Evolutionary conservation across 2,329 filamentous ascomycete genomes (phyloP).

Genomic region (Arthrobotrys megalospora): DNA sequence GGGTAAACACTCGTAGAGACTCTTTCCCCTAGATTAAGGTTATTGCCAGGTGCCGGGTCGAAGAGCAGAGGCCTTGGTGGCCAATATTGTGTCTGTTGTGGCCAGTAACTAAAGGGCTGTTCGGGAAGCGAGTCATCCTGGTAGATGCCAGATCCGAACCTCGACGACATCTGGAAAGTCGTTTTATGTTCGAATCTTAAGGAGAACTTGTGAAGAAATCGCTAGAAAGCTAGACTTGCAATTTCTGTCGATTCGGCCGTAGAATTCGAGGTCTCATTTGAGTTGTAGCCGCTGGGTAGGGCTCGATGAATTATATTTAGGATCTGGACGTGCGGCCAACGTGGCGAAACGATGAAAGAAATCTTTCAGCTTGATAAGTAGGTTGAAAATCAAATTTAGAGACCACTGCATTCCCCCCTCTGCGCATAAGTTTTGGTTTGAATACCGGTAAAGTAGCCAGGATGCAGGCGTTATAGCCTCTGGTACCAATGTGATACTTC

Average conservation of each 20-base stretch:
- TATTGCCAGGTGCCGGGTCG: not conserved
- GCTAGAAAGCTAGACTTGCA: not conserved
- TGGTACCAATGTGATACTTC: not conserved
- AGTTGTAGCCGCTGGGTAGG: too few relatives aligned
- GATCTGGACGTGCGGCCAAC: not conserved
- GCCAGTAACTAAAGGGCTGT: not conserved
- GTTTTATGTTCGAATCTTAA: not conserved
- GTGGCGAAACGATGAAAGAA: not conserved
- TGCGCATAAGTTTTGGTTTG: too few relatives aligned
- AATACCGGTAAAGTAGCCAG: too few relatives aligned
- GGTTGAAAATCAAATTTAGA: not conserved
- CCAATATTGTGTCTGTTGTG: not conserved
- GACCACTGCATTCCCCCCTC: not conserved
- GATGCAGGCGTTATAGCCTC: too few relatives aligned
- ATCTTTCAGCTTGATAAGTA: not conserved
- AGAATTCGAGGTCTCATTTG: too few relatives aligned
- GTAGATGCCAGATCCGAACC: not conserved
- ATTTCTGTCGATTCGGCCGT: too few relatives aligned
- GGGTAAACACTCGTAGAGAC: not conserved
- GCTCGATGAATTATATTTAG: not conserved
- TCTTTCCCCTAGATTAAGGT: not conserved
- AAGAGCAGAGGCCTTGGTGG: not conserved
- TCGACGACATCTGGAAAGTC: constrained; percentile 21
- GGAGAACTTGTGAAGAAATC: not conserved
- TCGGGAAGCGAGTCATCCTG: constrained; percentile 8